These are phyloP conservation scores for Hygrocybe punicea DNA, from an alignment of 768 basidiomycete species.

Conservation along the genomic window DNA sequence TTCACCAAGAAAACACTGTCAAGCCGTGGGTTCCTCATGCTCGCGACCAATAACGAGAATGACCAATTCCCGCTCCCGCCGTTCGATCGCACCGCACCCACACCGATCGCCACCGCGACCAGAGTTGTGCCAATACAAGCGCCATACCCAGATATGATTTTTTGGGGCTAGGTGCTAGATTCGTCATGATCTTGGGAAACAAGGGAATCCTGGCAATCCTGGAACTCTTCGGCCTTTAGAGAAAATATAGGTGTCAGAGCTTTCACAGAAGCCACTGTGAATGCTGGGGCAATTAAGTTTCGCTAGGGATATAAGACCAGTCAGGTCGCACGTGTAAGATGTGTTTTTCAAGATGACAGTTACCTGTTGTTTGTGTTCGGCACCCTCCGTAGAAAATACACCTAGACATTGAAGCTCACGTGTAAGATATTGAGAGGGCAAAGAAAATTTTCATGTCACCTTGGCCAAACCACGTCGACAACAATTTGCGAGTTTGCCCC, in stretches of 20 bases:
- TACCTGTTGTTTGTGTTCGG: constrained; percentile 45
- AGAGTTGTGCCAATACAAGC: not conserved
- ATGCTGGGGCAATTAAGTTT: constrained; percentile 50
- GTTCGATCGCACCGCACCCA: not conserved
- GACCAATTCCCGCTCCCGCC: not conserved
- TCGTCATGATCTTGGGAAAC: constrained; percentile 11
- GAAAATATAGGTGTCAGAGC: constrained; percentile 48
- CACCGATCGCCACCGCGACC: not conserved
- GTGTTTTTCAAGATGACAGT: not conserved
- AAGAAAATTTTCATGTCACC: constrained; percentile 29
- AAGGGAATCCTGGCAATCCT: constrained; percentile 41
- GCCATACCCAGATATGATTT: not conserved
- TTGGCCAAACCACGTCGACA: constrained; percentile 48
- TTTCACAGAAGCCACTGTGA: constrained; percentile 44
- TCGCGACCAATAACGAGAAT: not conserved
- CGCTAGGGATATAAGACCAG: constrained; percentile 26
- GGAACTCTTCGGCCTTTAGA: constrained; percentile 49
- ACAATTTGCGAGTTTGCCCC: constrained; percentile 82
- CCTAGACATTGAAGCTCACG: constrained; percentile 28
- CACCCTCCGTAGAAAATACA: constrained; percentile 52
- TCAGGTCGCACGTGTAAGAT: not conserved
- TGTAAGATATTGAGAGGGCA: constrained; percentile 1
- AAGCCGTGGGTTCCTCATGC: not conserved
- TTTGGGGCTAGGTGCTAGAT: not conserved
- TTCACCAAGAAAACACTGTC: too few species aligned